Evolutionary conservation across 345 rosid genomes (phyloP).

Genomic region (Conringia planisiliqua): DNA sequence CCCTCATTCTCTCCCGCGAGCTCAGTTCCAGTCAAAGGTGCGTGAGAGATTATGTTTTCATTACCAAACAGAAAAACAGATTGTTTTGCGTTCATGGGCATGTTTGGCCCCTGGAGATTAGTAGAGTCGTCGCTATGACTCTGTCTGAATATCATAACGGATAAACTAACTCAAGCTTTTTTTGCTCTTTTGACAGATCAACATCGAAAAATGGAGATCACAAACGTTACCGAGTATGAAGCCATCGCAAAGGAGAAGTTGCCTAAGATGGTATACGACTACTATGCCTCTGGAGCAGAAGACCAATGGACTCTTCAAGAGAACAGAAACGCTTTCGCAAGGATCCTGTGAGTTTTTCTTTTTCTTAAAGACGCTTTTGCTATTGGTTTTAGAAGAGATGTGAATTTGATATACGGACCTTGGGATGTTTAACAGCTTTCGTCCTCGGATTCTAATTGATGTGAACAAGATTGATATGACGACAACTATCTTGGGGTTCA

Average conservation of each 20-base stretch:
- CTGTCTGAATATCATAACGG: background rate
- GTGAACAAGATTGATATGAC: slow-evolving; percentile 73
- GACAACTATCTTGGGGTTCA: slow-evolving; percentile 67
- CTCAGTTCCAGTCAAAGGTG: background rate
- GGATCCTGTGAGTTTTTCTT: slow-evolving; percentile 48
- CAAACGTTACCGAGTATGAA: slow-evolving; percentile 65
- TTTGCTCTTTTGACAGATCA: background rate
- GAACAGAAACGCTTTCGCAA: slow-evolving; percentile 62
- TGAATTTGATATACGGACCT: background rate
- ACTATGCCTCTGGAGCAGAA: slow-evolving; percentile 77
- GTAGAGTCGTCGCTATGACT: background rate
- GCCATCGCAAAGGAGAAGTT: slow-evolving; percentile 59
- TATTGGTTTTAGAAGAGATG: background rate
- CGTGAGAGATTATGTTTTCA: background rate
- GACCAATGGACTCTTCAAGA: slow-evolving; percentile 70
- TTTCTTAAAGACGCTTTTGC: background rate
- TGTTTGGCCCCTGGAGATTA: background rate
- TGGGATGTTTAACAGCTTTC: slow-evolving; percentile 40
- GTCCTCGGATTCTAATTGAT: slow-evolving; percentile 77
- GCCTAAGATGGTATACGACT: slow-evolving; percentile 72
- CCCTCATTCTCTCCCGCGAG: background rate
- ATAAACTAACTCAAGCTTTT: background rate
- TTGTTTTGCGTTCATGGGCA: background rate
- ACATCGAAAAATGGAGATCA: slow-evolving; percentile 45
- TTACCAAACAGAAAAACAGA: background rate